Evolutionary conservation across 2,329 filamentous ascomycete genomes (phyloP), one percentile per base, ranked within the genome.

Genomic region (Macrophomina phaseolina): DNA sequence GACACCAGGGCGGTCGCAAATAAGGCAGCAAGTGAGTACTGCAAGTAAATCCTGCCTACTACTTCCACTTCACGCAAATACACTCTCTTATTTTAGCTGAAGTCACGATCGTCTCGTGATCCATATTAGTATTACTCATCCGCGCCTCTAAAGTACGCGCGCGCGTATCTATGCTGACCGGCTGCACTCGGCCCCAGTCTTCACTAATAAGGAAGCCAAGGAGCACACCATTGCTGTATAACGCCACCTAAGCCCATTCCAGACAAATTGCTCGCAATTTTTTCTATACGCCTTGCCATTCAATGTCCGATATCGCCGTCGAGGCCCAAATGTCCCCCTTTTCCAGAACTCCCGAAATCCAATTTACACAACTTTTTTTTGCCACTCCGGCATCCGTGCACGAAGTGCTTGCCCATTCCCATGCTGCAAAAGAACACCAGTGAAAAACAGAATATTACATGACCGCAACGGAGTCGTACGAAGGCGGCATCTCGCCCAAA

Each of bases 401-500:
- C 42, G 42, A 45, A 45, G 42, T 1, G 42, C 42, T 45, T 45
- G 11, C 6, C 16, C 11, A 45, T 45, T 8, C 14, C 14, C 38
- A 8, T 14, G 7, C 38, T 9, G 3, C 7, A 40, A 40, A 40
- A 45, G 42, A n/a, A 14, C 16, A 16, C 9, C 16, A 45, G 42
- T 14, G 42, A 45, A 45, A n/a, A 45, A 45, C n/a, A 40, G 9
- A 36, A n/a, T 23, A 40, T 60, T 46, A 60, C 56, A 60, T 60
- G 6, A 60, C 56, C 2, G 56, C 56, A 28, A 60, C 56, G 6
- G 56, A 60, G 9, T 60, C 56, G 40, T 60, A 60, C 5, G 56
- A 60, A 28, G 56, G 56, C 56, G 56, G 56, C 56, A 42, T 46
- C 56, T 60, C 56, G 40, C 56, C 56, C 16, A 60, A 8, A 9